phyloP scores from a whole-genome alignment of 73 alveolate species.

The Breviolum minutum region DNA sequence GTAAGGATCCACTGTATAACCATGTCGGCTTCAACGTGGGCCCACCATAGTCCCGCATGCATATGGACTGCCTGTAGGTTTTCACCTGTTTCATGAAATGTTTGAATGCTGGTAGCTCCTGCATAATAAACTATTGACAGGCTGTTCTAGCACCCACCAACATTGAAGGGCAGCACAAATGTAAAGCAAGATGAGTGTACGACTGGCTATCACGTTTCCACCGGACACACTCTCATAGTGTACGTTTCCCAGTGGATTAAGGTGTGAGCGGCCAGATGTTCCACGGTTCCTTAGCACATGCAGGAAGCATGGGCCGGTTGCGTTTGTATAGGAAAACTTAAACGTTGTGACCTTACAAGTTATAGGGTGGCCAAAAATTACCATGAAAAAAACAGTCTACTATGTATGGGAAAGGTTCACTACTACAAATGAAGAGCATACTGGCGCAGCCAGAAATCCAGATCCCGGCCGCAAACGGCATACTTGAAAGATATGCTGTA shows the following conservation, averaged over 20 bases:
- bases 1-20: background rate
- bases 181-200: background rate
- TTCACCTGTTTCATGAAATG: background rate
- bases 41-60: background rate
- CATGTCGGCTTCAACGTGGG: background rate
- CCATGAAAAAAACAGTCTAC: too few relatives aligned
- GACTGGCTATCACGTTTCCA: background rate
- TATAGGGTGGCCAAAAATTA: too few relatives aligned
- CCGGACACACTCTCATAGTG: background rate
- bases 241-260: background rate
- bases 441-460: constrained; percentile 9
- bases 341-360: too few relatives aligned
- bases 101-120: background rate
- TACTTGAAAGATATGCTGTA: background rate
- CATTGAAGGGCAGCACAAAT: background rate
- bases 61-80: background rate
- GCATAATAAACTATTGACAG: background rate
- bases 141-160: constrained; percentile 5
- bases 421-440: background rate
- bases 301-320: too few relatives aligned
- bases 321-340: too few relatives aligned
- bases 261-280: background rate
- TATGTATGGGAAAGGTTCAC: background rate
- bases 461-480: background rate
- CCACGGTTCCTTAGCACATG: background rate